Evolutionary conservation across 257 asterid genomes (phyloP).

Genomic region (Ehretia macrophylla): DNA sequence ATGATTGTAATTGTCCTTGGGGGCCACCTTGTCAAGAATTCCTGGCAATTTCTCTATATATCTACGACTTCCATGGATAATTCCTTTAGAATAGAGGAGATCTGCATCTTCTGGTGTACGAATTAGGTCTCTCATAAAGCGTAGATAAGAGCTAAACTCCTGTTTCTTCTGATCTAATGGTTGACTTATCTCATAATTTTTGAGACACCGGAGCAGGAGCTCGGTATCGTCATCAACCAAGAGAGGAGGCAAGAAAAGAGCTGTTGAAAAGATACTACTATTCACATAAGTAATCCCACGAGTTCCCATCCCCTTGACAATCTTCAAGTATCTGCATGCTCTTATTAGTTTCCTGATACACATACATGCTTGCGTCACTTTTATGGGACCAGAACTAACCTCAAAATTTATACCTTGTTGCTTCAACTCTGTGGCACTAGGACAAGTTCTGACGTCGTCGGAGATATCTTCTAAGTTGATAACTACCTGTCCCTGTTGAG

Average conservation of each 20-base stretch:
- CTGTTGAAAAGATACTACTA: not conserved
- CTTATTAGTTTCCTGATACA: not conserved
- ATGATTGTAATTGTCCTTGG: too few relatives aligned
- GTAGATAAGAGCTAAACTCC: too few relatives aligned
- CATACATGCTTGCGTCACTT: not conserved
- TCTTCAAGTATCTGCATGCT: not conserved
- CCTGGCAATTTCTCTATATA: too few relatives aligned
- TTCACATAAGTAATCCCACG: conserved; percentile 14
- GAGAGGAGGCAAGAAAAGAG: conserved; percentile 18
- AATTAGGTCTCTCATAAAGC: too few relatives aligned
- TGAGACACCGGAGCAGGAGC: conserved; percentile 4
- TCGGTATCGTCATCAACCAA: conserved; percentile 2
- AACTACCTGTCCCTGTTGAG: not conserved
- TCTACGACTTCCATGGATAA: too few relatives aligned
- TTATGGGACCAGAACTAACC: not conserved
- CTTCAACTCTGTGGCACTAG: conserved; percentile 9
- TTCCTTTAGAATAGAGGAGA: too few relatives aligned
- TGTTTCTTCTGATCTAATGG: too few relatives aligned
- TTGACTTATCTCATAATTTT: conserved; percentile 17
- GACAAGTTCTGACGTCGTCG: not conserved
- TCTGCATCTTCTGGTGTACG: too few relatives aligned
- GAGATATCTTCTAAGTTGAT: too few relatives aligned
- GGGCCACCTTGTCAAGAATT: too few relatives aligned
- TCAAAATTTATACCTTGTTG: conserved; percentile 14
- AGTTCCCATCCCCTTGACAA: not conserved